Conservation (phyloP, 2,329 filamentous ascomycete genomes). For the Fusarium brevicatenulatum region DNA sequence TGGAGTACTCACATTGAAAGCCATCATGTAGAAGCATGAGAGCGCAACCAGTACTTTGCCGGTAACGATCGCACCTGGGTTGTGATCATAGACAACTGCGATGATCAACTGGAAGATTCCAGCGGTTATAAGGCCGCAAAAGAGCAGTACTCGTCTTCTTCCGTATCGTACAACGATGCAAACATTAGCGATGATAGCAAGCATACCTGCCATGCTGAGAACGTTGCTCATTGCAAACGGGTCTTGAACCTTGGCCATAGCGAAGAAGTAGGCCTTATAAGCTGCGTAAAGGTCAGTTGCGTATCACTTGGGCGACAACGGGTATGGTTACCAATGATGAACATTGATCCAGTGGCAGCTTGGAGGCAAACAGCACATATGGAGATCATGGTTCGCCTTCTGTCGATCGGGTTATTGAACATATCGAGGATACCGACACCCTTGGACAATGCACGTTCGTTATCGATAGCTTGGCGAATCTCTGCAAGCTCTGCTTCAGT, state of each 20-base stretch:
- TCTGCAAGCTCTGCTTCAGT: constrained; percentile 26
- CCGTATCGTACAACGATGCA: constrained; percentile 37
- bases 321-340: constrained; percentile 32
- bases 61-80: constrained; percentile 20
- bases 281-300: background rate
- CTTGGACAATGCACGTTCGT: constrained; percentile 14
- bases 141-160: constrained; percentile 22
- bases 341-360: constrained; percentile 38
- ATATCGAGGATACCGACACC: constrained; percentile 31
- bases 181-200: constrained; percentile 35
- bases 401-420: constrained; percentile 34
- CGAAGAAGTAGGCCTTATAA: constrained; percentile 41
- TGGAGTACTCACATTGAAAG: constrained; percentile 27
- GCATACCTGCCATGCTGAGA: constrained; percentile 35
- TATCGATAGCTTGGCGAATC: constrained; percentile 29
- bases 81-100: constrained; percentile 29
- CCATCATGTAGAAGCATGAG: constrained; percentile 38
- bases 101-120: constrained; percentile 38
- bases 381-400: constrained; percentile 30
- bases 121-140: constrained; percentile 19
- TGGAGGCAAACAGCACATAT: constrained; percentile 31
- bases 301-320: accelerated
- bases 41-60: constrained; percentile 37
- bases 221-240: constrained; percentile 41
- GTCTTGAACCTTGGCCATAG: constrained; percentile 36